Percentiles rank a stretch among this genome's conserved stretches.
These are phyloP conservation scores for Tetrapisispora pingtungensis DNA, from an alignment of 805 yeast species.

Conservation along the genomic window DNA sequence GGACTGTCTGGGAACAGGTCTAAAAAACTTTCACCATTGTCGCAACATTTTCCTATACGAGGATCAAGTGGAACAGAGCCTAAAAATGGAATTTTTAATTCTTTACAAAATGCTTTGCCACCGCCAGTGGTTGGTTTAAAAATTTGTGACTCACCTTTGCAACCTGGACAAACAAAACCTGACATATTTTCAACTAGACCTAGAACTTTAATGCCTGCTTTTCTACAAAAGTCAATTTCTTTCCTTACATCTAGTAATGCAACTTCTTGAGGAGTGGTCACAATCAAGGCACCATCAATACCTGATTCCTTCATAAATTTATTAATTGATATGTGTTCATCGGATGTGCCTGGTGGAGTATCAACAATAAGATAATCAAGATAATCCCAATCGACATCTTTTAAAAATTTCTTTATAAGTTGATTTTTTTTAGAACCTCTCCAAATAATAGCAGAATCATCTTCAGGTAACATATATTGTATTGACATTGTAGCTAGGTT, in stretches of 20 bases:
- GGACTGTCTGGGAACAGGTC: conserved; percentile 87
- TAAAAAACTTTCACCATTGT: conserved; percentile 72
- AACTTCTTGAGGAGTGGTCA: conserved; percentile 97
- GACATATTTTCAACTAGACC: conserved; percentile 97
- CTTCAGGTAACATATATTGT: conserved; percentile 87
- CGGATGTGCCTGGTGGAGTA: conserved; percentile 98
- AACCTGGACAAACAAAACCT: conserved; percentile 94
- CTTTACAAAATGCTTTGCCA: conserved; percentile 74
- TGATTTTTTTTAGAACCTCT: conserved; percentile 94
- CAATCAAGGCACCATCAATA: conserved; percentile 88
- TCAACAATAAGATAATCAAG: conserved; percentile 83
- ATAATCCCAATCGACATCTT: conserved; percentile 84
- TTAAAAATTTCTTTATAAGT: conserved; percentile 82
- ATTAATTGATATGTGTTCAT: conserved; percentile 88
- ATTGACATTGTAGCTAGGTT: conserved; percentile 93
- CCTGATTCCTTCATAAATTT: conserved; percentile 82
- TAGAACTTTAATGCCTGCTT: conserved; percentile 74
- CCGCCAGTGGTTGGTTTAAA: conserved; percentile 97
- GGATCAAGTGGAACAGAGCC: conserved; percentile 97
- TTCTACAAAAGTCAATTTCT: conserved; percentile 88
- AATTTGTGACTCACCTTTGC: conserved; percentile 81
- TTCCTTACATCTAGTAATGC: conserved; percentile 90
- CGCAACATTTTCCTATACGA: conserved; percentile 83
- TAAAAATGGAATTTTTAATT: conserved; percentile 62
- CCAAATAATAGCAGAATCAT: conserved; percentile 93